phyloP scores from a whole-genome alignment of 2,329 filamentous ascomycete genomes.

The Coleophoma eucalyptorum region DNA sequence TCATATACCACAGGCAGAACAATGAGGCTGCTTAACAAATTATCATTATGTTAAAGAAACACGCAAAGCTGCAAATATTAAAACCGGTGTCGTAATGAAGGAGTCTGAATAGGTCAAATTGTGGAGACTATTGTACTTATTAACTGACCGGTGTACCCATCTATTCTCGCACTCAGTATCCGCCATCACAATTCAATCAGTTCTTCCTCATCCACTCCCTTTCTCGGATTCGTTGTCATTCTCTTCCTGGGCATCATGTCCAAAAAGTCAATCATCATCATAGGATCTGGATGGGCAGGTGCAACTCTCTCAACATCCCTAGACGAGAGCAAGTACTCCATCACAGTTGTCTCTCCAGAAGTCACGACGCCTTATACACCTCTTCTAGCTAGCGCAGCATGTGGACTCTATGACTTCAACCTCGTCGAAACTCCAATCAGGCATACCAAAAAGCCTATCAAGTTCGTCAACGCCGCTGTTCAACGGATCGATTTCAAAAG shows the following conservation, averaged over 20 bases:
- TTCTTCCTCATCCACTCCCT: not conserved
- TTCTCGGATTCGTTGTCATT: not conserved
- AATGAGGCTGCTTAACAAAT: no score
- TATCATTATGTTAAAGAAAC: no score
- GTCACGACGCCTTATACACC: constrained; percentile 39
- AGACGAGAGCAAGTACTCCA: constrained; percentile 30
- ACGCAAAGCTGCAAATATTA: no score
- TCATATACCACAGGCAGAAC: no score
- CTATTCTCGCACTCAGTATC: no score
- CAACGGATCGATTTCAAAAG: constrained; percentile 32
- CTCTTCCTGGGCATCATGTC: not conserved
- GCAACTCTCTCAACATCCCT: constrained; percentile 32
- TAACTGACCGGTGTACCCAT: no score
- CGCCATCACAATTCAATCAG: no score
- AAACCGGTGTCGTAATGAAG: no score
- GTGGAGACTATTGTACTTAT: no score
- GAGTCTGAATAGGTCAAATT: no score
- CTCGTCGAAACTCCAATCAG: constrained; percentile 39
- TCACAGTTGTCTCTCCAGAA: constrained; percentile 36
- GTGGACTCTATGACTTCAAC: constrained; percentile 38
- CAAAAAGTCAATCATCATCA: constrained; percentile 16
- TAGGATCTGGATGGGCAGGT: constrained; percentile 35
- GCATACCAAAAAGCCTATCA: constrained; percentile 26
- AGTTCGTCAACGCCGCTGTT: constrained; percentile 36
- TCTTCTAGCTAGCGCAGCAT: constrained; percentile 38